Percentiles rank a stretch among this genome's conserved stretches.
These are phyloP conservation scores for Benincasa hispida DNA, from an alignment of 306 rosid species.

Conservation along the genomic window DNA sequence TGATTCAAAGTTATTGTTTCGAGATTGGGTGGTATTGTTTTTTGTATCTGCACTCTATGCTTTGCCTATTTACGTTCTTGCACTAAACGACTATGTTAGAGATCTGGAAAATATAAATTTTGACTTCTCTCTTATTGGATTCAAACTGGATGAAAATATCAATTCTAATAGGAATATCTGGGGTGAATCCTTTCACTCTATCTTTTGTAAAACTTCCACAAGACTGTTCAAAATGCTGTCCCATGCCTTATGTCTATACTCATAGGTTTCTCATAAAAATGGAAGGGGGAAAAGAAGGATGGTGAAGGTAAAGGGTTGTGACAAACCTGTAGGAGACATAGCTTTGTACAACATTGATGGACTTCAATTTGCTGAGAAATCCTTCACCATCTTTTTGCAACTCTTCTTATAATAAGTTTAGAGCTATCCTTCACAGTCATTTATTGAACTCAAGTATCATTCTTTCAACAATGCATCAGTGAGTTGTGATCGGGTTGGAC, in stretches of 20 bases:
- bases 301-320: not conserved
- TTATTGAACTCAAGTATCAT: no score
- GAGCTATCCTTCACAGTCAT: not conserved
- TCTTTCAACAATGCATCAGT: not conserved
- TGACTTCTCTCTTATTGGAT: not conserved
- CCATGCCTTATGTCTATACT: not conserved
- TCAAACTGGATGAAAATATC: not conserved
- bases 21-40: not conserved
- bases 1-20: not conserved
- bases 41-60: not conserved
- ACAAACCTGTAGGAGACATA: not conserved
- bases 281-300: not conserved
- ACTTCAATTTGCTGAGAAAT: not conserved
- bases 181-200: not conserved
- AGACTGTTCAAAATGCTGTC: not conserved
- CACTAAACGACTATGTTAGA: not conserved
- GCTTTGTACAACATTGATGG: not conserved
- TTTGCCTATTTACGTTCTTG: not conserved
- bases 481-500: not conserved
- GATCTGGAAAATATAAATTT: not conserved
- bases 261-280: no score
- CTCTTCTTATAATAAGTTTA: not conserved
- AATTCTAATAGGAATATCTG: not conserved
- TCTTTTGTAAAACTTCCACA: not conserved
- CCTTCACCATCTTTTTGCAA: not conserved